Evolutionary conservation across 768 basidiomycete genomes (phyloP).

Genomic region (Thelephora aurantiotincta): DNA sequence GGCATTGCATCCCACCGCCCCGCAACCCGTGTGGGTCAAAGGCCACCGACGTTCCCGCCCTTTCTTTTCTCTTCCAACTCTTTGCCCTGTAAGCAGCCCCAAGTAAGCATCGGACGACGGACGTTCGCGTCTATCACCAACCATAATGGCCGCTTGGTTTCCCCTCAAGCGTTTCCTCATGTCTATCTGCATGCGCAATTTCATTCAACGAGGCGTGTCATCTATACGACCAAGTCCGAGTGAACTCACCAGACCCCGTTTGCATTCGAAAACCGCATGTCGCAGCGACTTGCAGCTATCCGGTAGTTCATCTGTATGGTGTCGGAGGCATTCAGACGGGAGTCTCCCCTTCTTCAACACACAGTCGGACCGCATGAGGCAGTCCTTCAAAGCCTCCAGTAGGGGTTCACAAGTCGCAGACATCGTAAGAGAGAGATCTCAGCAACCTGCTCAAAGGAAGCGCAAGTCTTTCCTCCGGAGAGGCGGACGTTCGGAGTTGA

Average conservation of each 20-base stretch:
- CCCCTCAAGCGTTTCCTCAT: slow-evolving; percentile 19
- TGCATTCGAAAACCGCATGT: slow-evolving; percentile 81
- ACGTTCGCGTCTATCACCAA: not conserved
- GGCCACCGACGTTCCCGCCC: too few relatives aligned
- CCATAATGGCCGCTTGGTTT: slow-evolving; percentile 13
- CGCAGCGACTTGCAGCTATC: slow-evolving; percentile 68
- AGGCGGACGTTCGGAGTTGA: too few relatives aligned
- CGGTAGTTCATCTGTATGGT: slow-evolving; percentile 65
- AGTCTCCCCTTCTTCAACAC: slow-evolving; percentile 63
- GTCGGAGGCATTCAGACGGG: slow-evolving; percentile 76
- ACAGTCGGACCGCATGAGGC: slow-evolving; percentile 76
- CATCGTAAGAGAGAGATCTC: slow-evolving; percentile 27
- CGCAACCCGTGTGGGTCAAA: too few relatives aligned
- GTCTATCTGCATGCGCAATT: slow-evolving; percentile 10
- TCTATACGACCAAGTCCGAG: not conserved
- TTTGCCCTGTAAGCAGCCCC: not conserved
- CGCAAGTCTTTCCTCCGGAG: too few relatives aligned
- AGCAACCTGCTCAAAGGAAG: too few relatives aligned
- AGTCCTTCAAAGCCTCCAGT: slow-evolving; percentile 67
- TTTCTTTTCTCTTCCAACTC: not conserved
- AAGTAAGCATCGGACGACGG: not conserved
- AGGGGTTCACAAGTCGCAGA: slow-evolving; percentile 71
- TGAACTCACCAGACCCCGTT: slow-evolving; percentile 67
- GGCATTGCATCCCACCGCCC: too few relatives aligned
- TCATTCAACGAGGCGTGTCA: not conserved